phyloP scores from a whole-genome alignment of 2,329 filamentous ascomycete genomes.

The Laburnicola sp. region DNA sequence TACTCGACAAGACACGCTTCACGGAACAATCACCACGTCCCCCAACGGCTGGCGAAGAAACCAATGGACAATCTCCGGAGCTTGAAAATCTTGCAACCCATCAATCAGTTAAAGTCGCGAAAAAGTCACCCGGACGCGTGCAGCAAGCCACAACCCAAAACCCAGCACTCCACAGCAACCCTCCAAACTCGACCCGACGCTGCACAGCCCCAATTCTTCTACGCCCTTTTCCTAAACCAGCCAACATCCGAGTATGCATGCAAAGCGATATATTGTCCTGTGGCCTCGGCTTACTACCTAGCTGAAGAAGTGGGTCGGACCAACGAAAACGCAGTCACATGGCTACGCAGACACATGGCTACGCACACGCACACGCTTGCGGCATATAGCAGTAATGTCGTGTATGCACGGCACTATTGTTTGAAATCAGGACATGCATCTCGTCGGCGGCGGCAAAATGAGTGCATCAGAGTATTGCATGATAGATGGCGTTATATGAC shows the following conservation, averaged over 20 bases:
- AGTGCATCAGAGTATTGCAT: neutral
- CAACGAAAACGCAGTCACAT: neutral
- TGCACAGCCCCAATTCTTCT: neutral
- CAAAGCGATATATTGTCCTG: neutral
- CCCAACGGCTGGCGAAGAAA: slow-evolving; percentile 40
- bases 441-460: too few relatives aligned
- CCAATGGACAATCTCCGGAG: slow-evolving; percentile 38
- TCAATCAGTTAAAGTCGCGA: slow-evolving; percentile 6
- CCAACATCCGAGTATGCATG: neutral
- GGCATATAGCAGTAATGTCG: slow-evolving; percentile 1
- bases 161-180: neutral
- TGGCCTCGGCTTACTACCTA: slow-evolving; percentile 5
- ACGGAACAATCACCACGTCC: slow-evolving; percentile 33
- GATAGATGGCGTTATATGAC: slow-evolving; percentile 6
- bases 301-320: slow-evolving; percentile 4
- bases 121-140: too few relatives aligned
- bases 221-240: neutral
- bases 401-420: neutral
- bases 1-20: slow-evolving; percentile 16
- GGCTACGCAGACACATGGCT: too few relatives aligned
- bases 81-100: slow-evolving; percentile 20
- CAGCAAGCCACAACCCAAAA: too few relatives aligned
- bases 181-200: too few relatives aligned
- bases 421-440: neutral
- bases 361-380: too few relatives aligned